Evolutionary conservation across 2,329 filamentous ascomycete genomes (phyloP), one percentile per base, ranked within the genome.

Genomic region (Dactylellina parvicollis): DNA sequence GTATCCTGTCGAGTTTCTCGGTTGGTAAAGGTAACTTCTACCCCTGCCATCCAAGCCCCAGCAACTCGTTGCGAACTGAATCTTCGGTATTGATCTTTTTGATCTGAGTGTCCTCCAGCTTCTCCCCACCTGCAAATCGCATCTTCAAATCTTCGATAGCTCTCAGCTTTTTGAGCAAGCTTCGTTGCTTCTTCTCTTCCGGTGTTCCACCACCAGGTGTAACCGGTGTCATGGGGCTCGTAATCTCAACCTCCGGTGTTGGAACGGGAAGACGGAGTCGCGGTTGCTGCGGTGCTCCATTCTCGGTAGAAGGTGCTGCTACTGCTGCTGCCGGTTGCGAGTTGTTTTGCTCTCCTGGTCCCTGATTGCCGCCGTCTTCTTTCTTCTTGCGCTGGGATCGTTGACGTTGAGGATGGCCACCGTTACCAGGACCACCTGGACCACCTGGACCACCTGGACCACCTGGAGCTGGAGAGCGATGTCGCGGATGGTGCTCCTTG

Each of bases 71-170:
- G 75, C 93, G 85, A 69, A 99, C 94, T 14, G 86, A 82, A 52
- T 88, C 84, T 83, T 98, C 96, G 20, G 92, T 98, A 64, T 88
- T 87, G 78, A 99, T 99, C 86, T 99, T 99, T 86, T 96, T 96
- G 82, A 99, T 88, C 83, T 99, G 95, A 30, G 95, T 99, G 79
- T 97, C 94, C 83, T 99, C 95, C 73, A 99, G 84, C 85, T 97
- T 98, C 85, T 99, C 95, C 3, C 94, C 94, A 32, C 90, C 89
- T 1, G 94, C 95, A 76, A 93, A 88, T 65, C 95, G 88, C 93
- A 98, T 97, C 85, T 98, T 96, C 74, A 99, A 84, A 80, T 99
- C 95, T 80, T 99, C 95, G 79, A 99, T 99, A 9, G 95, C 95
- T 18, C 95, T 88, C 75, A 99, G 90, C 86, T 99, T 99, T 87